Percentiles rank a stretch among this genome's conserved stretches.
Conservation (phyloP, 176 grass and related monocot species). For the Luzula sylvatica region DNA sequence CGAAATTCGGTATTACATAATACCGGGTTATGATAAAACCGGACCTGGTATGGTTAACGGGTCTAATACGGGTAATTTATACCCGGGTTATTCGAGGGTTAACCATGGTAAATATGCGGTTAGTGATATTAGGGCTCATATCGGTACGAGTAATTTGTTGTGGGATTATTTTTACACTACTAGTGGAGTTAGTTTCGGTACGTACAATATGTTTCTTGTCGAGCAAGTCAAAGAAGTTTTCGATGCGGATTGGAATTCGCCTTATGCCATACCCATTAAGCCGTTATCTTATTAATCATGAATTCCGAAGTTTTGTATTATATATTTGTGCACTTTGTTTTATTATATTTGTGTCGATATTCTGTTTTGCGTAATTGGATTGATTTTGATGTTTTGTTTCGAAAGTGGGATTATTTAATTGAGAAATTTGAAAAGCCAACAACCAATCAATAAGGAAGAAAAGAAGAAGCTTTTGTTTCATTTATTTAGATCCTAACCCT, state of each 20-base stretch:
- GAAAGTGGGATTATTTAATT: too few relatives aligned
- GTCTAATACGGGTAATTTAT: conserved; percentile 29
- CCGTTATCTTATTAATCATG: conserved; percentile 16
- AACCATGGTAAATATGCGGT: conserved; percentile 91
- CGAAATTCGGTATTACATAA: conserved; percentile 57
- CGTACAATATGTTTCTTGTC: conserved; percentile 48
- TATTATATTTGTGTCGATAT: too few relatives aligned
- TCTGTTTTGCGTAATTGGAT: too few relatives aligned
- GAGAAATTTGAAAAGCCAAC: conserved; percentile 1
- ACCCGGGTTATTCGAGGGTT: conserved; percentile 57
- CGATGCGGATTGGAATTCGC: conserved; percentile 73
- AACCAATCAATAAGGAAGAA: conserved; percentile 4
- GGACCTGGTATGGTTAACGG: conserved; percentile 33
- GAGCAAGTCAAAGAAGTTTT: conserved; percentile 66
- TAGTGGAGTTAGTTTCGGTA: conserved; percentile 77
- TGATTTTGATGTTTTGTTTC: too few relatives aligned
- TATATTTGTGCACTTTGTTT: too few relatives aligned
- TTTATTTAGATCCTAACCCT: not conserved
- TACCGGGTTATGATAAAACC: conserved; percentile 58
- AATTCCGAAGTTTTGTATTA: too few relatives aligned
- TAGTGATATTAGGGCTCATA: conserved; percentile 50
- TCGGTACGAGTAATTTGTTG: conserved; percentile 79
- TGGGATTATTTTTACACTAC: conserved; percentile 98
- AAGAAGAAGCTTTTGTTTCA: not conserved
- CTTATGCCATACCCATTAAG: conserved; percentile 42